Base-by-base conservation (phyloP, 257 asterid genomes). In the Jacaranda copaia region DNA sequence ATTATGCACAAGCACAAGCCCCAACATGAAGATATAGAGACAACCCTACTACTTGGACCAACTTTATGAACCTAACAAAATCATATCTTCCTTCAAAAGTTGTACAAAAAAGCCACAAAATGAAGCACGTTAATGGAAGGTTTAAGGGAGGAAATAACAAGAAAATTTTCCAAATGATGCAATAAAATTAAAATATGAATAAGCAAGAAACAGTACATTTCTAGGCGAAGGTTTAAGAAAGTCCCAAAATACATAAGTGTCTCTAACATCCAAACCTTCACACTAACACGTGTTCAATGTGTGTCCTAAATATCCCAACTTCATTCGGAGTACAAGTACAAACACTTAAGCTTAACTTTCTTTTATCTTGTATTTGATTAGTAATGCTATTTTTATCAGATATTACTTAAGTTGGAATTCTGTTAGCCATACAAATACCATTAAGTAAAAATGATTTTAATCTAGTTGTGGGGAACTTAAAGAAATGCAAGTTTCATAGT, bases 1-100 rank as follows among this genome's bases (percentile, higher is more conserved):
- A 95, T 81, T 95, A 97, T 52, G 97, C 99, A 88, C 99, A 95
- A 81, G 89, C 88, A 82, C 90, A 95, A 83, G 98, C 98, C 64
- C 98, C 99, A 83, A 95, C 93, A 0, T 98, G 91, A 68, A 95
- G 97, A 87, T 90, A 84, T 38, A 91, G 73, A 80, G 85, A 95
- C 4, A 95, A 79, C 78, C 99, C 98, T 74, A 97, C 95, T 80
- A 78, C 75, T 75, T 95, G 97, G 65, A 95, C 90, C 83, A 90
- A 38, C 88, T 95, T 95, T 55, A 93, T 52, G 84, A 95, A 95
- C 85, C 85, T 77, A 73, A 95, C 96, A 53, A 95, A 82, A 86
- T 95, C 98, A 76, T 77, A 69, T 72, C 90, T 90, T 18, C 97
- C 99, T 79, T 95, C 96, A 74, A 25, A 95, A 95, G 40, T 91